Base-by-base conservation (phyloP, 2,329 filamentous ascomycete genomes). In the Mollisiaceae sp. region DNA sequence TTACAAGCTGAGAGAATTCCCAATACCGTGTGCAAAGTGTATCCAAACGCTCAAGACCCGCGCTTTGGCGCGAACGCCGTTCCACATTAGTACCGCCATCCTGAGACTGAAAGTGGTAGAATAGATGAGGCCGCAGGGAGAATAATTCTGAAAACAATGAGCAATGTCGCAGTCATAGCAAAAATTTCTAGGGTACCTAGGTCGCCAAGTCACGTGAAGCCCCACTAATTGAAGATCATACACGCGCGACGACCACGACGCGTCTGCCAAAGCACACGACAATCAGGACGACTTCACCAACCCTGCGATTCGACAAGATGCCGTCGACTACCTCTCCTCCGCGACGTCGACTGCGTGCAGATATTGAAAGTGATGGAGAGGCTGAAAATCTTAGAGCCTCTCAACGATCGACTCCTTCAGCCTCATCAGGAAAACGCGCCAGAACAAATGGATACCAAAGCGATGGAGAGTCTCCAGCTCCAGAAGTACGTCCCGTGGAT, bases 311-410 rank as follows among this genome's bases (percentile, higher is more conserved):
- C 50, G 18, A 54, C 50, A 54, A 54, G 50, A 54, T 54, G 50
- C 50, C 50, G 50, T 54, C 50, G 22, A 32, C 50, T 4, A 35
- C 50, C 9, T 54, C 50, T 32, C 60, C 65, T 50, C 39, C 62
- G 50, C 56, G 64, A 9, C 68, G 71, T 24, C 66, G 72, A 36
- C 60, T 57, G 20, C 65, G 73, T 41, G 64, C 66, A 5, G 63
- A 70, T 45, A 68, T 73, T 35, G 74, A 74, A 58, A 71, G 70
- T 20, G 73, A 73, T 1, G 71, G 71, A 11, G 73, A 72, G 32
- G 66, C 57, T 9, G 73, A 73, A 36, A 36, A 11, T 20, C 4
- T 66, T 1, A 64, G 69, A 66, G 60, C 38, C 41, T 70, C 69
- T 2, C 67, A 70, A 64, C 62, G 63, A 57, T 65, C 68, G 47